Base-by-base conservation (phyloP, 2,329 filamentous ascomycete species). In the Aspergillus hiratsukae region DNA sequence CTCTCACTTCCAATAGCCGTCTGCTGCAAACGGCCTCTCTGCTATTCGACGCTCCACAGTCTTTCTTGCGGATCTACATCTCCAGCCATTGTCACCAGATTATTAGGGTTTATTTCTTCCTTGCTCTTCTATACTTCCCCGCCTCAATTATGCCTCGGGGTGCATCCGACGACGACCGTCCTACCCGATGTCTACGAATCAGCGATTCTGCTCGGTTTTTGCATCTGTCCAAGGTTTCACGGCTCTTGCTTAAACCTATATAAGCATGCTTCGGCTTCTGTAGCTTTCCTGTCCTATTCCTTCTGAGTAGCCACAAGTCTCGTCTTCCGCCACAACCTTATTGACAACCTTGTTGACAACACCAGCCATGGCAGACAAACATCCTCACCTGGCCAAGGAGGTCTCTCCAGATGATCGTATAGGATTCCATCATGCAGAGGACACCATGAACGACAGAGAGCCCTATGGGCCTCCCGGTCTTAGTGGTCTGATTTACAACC, bases 401-500 rank as follows among this genome's bases (percentile, higher is more conserved):
- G 45, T 59, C 27, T 60, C 59, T 6, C 55, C 52, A 19, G 60
- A 66, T 50, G 63, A 58, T 8, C 57, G 49, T 4, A 57, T 68
- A 25, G 69, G 66, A 41, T 70, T 72, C 62, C 68, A 73, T 52
- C 71, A 74, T 67, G 66, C 68, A 1, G 69, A 72, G 49, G 61
- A 69, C 14, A 66, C 72, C 48, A 58, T 63, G 21, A 59, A 61
- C 17, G 64, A 68, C 41, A 61, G 69, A 11, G 69, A 72, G 29
- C 69, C 70, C 19, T 72, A 72, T 48, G 69, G 70, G 3, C 69
- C 66, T 11, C 55, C 65, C 63, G 79, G 79, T 3, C 72, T 82
- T 53, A 64, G 63, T 4, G 80, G 80, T 5, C 67, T 82, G n/a
- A 74, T 79, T 50, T 66, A 70, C 11, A 80, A 77, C 55, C 72